Evolutionary conservation across 164 flowering plant species (phyloP), one percentile per base, ranked within the genome.

Genomic region (Platanus orientalis): DNA sequence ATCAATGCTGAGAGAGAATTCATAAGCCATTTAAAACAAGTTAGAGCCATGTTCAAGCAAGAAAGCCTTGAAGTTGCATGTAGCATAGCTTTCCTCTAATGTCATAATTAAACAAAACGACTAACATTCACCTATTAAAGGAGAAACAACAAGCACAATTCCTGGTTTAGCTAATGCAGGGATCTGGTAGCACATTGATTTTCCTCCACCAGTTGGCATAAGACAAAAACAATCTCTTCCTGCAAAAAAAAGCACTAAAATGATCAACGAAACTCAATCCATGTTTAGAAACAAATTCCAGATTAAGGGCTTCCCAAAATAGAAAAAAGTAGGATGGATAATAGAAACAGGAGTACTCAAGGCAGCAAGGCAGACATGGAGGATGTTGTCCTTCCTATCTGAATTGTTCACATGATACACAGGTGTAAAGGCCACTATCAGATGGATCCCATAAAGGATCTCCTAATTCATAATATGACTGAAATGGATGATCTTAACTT

Each of bases 141-240:
- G 98, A 67, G 87, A 82, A 62, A 93, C 96, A 67, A 93, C 96
- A 60, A 93, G 94, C 72, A 86, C 94, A 26, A 90, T 77, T 66
- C 98, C 95, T 0, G 73, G 19, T 70, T 82, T 84, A 1, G 84
- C 88, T 60, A 93, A 58, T 24, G 97, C 94, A 54, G 98, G 97
- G 48, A 90, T 86, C 76, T 93, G 98, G 70, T 82, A 90, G 67
- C 98, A 93, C 82, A 90, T 77, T 2, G 98, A 93, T 75, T 93
- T 93, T 40, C 97, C 98, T 61, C 96, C 97, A 40, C 98, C 97
- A 45, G 98, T 93, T 57, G 98, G 96, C 97, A 93, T 90, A 39
- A 88, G 83, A 75, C 98, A 93, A 61, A 93, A 90, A 67, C 94
- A 88, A 76, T 93, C 97, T 62, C 85, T 81, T 63, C 98, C 98